These are phyloP conservation scores for Lecanicillium sp. DNA, from an alignment of 2,329 filamentous ascomycete species.

Conservation along the genomic window DNA sequence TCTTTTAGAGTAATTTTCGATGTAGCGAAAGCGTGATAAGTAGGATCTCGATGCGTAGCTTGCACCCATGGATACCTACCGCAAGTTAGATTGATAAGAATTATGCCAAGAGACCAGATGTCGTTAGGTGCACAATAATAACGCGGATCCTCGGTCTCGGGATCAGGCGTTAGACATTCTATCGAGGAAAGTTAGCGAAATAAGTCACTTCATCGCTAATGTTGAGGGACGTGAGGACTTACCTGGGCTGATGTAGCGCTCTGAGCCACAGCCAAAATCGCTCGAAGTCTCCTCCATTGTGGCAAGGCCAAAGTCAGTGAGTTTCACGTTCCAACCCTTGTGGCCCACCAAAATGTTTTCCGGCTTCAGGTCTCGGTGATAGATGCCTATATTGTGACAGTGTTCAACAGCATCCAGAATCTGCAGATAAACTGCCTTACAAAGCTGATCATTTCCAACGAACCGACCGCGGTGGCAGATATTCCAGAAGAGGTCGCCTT, in stretches of 20 bases:
- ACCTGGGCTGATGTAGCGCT: conserved; percentile 99
- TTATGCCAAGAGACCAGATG: conserved; percentile 95
- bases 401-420: conserved; percentile 92
- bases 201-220: too few species aligned
- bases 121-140: conserved; percentile 94
- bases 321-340: conserved; percentile 79
- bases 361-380: conserved; percentile 94
- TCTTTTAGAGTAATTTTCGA: conserved; percentile 82
- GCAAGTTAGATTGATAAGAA: conserved; percentile 93
- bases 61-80: conserved; percentile 98
- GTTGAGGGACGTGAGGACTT: too few species aligned
- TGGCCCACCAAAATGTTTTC: conserved; percentile 95
- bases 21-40: conserved; percentile 82
- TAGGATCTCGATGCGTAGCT: conserved; percentile 85
- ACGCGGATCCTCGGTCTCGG: conserved; percentile 62
- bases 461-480: conserved; percentile 93
- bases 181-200: conserved; percentile 13
- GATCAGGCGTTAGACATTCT: conserved; percentile 67
- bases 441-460: conserved; percentile 82
- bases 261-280: conserved; percentile 95
- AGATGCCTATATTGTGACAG: conserved; percentile 89
- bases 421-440: conserved; percentile 83
- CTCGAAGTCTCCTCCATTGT: conserved; percentile 76
- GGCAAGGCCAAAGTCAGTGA: conserved; percentile 94
- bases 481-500: conserved; percentile 93